Base-by-base conservation (phyloP, 768 basidiomycete genomes). In the Phlebiopsis gigantea region DNA sequence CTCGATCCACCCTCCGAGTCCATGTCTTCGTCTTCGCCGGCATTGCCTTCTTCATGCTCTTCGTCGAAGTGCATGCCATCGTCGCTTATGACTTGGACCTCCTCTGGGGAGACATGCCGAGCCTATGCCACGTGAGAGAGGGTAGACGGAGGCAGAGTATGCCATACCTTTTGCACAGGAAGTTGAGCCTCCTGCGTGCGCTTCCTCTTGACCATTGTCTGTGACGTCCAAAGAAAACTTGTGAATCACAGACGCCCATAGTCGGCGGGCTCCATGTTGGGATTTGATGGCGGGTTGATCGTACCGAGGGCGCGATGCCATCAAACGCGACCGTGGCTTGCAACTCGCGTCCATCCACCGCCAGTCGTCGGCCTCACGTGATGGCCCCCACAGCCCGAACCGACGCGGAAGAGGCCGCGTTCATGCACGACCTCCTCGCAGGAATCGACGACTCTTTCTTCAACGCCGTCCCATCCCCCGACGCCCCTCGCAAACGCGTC, bases 381-480 rank as follows among this genome's bases (percentile, higher is more conserved):
- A 79, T 77, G 75, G 63, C 74, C 50, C 68, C 76, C 14, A 59
- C 61, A 15, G 63, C 46, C 46, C 75, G 55, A 22, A 68, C 76
- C 4, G 67, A 68, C 29, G 64, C 66, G 49, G 82, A 82, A 41
- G 87, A 89, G 60, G 75, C 77, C 25, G 80, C 70, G 4, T 83
- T 90, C 64, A 79, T 91, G 75, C 70, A 74, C 14, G 70, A 64
- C 25, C 65, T 88, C 1, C 68, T 88, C 45, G 66, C 73, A 0
- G 79, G 76, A 26, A 68, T 90, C 50, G 82, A 84, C 61, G 77
- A 80, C 59, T 69, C 79, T 0, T 70, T 79, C 53, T 81, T 78
- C 73, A 72, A 74, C 49, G 72, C 73, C 3, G 59, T 68, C 1
- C 75, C 74, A 10, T 69, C 73, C 12, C 46, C 34, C 74, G 78